A percentile compares a stretch with the other conserved stretches of the same genome.
Evolutionary conservation across 23 red algal species (phyloP).

Genomic region (Gracilariopsis chorda): DNA sequence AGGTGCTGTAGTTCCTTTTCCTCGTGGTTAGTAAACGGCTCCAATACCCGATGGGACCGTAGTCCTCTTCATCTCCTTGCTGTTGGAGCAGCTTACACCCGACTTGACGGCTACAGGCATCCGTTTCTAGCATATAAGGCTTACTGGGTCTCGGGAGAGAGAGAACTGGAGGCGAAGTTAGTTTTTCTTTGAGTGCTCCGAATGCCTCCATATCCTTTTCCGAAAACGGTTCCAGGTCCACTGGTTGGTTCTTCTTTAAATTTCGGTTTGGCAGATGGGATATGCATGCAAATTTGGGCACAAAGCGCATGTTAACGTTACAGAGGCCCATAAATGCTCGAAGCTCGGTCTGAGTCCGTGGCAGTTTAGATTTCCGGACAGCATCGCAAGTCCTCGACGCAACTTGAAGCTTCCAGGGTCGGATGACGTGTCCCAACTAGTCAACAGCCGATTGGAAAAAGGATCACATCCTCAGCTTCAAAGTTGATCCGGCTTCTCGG

Average conservation of each 20-base stretch:
- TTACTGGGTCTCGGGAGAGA: neutral
- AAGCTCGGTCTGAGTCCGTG: neutral
- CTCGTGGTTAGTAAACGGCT: neutral
- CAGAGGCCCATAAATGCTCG: slow-evolving; percentile 17
- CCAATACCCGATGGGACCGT: neutral
- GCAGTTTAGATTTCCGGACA: neutral
- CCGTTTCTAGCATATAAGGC: slow-evolving; percentile 1
- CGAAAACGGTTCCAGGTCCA: neutral
- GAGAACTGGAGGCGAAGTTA: slow-evolving; percentile 1
- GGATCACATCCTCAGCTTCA: slow-evolving; percentile 28
- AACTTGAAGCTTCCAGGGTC: slow-evolving; percentile 23
- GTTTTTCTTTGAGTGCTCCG: neutral
- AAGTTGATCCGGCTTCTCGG: neutral
- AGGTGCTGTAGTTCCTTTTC: neutral
- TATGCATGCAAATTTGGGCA: neutral
- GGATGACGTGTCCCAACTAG: slow-evolving; percentile 25
- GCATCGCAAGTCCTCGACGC: neutral
- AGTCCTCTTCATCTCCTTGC: neutral
- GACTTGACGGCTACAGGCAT: slow-evolving; percentile 23
- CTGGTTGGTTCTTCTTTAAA: neutral
- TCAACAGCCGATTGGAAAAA: neutral
- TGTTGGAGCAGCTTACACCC: neutral
- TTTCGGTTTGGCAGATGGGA: neutral
- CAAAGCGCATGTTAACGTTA: slow-evolving; percentile 17
- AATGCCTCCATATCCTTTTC: slow-evolving; percentile 11